Conservation (phyloP, 164 flowering plant species). For the Tetracentron sinense region DNA sequence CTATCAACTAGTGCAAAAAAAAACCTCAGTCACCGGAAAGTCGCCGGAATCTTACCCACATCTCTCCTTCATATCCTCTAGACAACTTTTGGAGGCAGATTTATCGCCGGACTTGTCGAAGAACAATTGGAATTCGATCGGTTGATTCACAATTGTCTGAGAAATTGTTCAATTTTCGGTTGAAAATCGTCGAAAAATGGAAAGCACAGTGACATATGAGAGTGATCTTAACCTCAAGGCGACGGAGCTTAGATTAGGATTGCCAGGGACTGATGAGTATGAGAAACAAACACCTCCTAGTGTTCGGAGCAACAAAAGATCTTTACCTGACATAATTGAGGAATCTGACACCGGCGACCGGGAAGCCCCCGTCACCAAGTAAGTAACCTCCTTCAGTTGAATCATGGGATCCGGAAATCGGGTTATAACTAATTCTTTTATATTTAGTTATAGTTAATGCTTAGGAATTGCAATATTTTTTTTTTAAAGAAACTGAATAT, state of each 20-base stretch:
- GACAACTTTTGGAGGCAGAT: too few species aligned
- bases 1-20: not conserved
- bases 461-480: too few species aligned
- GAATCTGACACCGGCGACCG: conserved; percentile 9
- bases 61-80: not conserved
- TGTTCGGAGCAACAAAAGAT: conserved; percentile 34
- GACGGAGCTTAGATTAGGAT: conserved; percentile 60
- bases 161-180: too few species aligned
- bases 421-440: too few species aligned
- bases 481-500: too few species aligned
- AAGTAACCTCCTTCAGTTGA: conserved; percentile 10
- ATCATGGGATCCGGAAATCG: too few species aligned
- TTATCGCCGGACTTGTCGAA: too few species aligned
- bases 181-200: conserved; percentile 5
- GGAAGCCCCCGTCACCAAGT: conserved; percentile 21
- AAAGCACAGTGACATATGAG: conserved; percentile 18
- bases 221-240: conserved; percentile 52
- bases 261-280: conserved; percentile 39
- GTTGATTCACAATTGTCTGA: too few species aligned
- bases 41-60: not conserved
- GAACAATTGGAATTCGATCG: too few species aligned
- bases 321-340: conserved; percentile 26
- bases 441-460: too few species aligned
- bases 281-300: conserved; percentile 15
- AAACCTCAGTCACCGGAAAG: conserved; percentile 5